phyloP scores from a whole-genome alignment of 2,329 filamentous ascomycete species.

The Exophiala phaeomuriformis region DNA sequence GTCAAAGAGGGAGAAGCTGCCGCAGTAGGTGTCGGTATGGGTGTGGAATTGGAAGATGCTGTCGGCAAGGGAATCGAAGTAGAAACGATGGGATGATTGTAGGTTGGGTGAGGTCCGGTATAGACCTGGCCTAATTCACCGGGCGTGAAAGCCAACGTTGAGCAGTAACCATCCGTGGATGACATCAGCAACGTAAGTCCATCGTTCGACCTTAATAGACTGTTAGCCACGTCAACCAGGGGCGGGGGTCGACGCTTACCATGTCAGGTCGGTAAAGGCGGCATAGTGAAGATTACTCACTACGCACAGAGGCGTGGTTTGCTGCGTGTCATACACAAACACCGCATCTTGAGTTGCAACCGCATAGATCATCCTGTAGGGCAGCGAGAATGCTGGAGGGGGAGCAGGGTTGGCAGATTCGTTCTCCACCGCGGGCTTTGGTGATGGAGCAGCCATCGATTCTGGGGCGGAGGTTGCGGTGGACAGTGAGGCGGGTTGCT shows the following conservation, averaged over 20 bases:
- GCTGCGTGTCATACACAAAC: conserved; percentile 91
- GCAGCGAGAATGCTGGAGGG: conserved; percentile 64
- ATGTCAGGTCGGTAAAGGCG: conserved; percentile 92
- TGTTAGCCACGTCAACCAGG: conserved; percentile 13
- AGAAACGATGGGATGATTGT: conserved; percentile 28
- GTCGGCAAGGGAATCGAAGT: conserved; percentile 32
- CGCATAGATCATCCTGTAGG: conserved; percentile 92
- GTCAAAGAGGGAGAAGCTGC: conserved; percentile 54
- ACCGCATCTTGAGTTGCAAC: conserved; percentile 96
- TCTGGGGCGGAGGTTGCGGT: conserved; percentile 45
- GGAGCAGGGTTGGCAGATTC: conserved; percentile 47
- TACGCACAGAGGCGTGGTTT: conserved; percentile 84
- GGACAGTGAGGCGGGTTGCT: conserved; percentile 69
- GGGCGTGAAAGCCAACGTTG: conserved; percentile 71
- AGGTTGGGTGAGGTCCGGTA: conserved; percentile 53
- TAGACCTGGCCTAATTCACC: conserved; percentile 82
- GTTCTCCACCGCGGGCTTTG: conserved; percentile 38
- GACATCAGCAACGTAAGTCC: conserved; percentile 79
- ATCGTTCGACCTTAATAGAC: conserved; percentile 59
- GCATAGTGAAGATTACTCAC: conserved; percentile 97
- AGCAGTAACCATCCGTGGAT: conserved; percentile 98
- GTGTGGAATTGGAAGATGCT: conserved; percentile 50
- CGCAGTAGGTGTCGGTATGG: conserved; percentile 64
- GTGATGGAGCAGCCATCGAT: conserved; percentile 37
- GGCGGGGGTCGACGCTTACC: conserved; percentile 52